phyloP scores from a whole-genome alignment of 129 eudicot species.

The Lactuca saligna region DNA sequence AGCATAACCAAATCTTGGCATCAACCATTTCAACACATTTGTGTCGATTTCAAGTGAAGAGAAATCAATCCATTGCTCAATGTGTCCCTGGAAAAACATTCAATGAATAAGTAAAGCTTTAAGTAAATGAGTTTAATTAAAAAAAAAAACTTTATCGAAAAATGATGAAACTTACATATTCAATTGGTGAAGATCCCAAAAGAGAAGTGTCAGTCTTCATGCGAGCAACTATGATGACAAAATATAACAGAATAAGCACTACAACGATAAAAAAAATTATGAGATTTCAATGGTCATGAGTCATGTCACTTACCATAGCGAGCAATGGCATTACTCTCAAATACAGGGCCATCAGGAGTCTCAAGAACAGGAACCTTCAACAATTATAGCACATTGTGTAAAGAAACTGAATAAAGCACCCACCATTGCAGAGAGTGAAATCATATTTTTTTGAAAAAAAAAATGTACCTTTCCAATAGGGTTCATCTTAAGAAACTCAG shows the following conservation, averaged over 20 bases:
- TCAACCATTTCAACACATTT: conserved; percentile 36
- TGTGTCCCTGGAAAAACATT: conserved; percentile 40
- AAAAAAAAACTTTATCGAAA: neutral
- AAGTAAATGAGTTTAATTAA: neutral
- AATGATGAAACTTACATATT: conserved; percentile 43
- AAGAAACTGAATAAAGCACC: neutral
- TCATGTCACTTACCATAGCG: conserved; percentile 56
- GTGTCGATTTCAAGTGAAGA: conserved; percentile 56
- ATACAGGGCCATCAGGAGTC: conserved; percentile 83
- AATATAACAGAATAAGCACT: conserved; percentile 11
- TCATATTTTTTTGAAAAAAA: neutral
- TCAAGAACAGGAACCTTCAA: conserved; percentile 82
- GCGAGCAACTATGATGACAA: conserved; percentile 46
- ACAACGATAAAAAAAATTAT: too few relatives aligned
- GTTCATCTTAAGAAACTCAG: conserved; percentile 79
- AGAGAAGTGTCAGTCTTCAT: conserved; percentile 53
- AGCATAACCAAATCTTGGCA: conserved; percentile 41
- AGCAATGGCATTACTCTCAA: conserved; percentile 90
- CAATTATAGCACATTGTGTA: neutral
- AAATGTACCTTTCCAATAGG: conserved; percentile 69
- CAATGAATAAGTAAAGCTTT: neutral
- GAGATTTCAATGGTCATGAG: too few relatives aligned
- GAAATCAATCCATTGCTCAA: conserved; percentile 78
- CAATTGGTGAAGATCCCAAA: conserved; percentile 62
- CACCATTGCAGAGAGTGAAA: too few relatives aligned